These are phyloP conservation scores for Plasmodium gallinaceum DNA, from an alignment of 169 alveolate species.

Conservation along the genomic window DNA sequence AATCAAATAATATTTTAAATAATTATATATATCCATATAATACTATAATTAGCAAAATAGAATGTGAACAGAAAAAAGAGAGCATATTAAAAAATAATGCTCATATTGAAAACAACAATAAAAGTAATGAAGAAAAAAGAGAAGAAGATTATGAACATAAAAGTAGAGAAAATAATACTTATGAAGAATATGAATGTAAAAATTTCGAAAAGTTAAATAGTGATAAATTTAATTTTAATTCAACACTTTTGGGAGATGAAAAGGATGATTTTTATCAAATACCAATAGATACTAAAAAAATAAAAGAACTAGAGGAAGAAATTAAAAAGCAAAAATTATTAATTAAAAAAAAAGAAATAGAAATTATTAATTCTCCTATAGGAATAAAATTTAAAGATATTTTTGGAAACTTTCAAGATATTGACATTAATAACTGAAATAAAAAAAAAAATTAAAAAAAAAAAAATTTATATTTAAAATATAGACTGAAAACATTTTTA, in stretches of 20 bases:
- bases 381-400: slow-evolving; percentile 65
- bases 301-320: slow-evolving; percentile 53
- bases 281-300: slow-evolving; percentile 38
- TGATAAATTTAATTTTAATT: background rate
- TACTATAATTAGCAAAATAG: background rate
- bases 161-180: background rate
- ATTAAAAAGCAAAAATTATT: slow-evolving; percentile 52
- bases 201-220: background rate
- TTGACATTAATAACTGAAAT: slow-evolving; percentile 18
- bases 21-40: slow-evolving; percentile 18
- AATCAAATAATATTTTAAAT: background rate
- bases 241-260: background rate
- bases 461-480: background rate
- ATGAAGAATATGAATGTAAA: background rate
- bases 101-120: background rate
- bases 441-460: too few relatives aligned
- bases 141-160: background rate
- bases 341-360: slow-evolving; percentile 52
- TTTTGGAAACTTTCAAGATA: slow-evolving; percentile 60
- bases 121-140: background rate
- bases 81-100: background rate
- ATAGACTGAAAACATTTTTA: background rate
- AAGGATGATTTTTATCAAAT: background rate
- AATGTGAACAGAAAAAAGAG: background rate
- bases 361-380: slow-evolving; percentile 56